phyloP scores from a whole-genome alignment of 2,329 filamentous ascomycete genomes.

The Trichoderma arundinaceum region DNA sequence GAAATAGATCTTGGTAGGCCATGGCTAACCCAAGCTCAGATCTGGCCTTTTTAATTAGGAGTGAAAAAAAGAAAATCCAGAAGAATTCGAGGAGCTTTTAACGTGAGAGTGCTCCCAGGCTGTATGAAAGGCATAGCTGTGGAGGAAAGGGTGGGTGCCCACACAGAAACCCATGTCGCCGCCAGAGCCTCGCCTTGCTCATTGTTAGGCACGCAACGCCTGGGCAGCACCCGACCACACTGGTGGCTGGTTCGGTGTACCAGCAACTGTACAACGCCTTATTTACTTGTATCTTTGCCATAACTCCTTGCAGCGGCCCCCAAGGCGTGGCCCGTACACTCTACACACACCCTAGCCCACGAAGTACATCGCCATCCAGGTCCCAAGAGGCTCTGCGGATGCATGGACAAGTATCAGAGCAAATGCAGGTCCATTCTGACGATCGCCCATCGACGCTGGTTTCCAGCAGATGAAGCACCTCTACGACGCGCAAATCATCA shows the following conservation, averaged over 20 bases:
- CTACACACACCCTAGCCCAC: background rate
- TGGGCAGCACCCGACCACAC: background rate
- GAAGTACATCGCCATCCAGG: background rate
- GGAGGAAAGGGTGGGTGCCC: background rate
- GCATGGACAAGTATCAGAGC: slow-evolving; percentile 7
- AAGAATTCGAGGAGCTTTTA: background rate
- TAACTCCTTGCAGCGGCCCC: background rate
- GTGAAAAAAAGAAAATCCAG: too few relatives aligned
- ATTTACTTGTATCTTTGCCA: background rate
- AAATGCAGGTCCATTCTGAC: slow-evolving; percentile 4
- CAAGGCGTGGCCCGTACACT: background rate
- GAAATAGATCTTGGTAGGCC: background rate
- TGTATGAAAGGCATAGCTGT: background rate
- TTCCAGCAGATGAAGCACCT: background rate
- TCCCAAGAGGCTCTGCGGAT: slow-evolving; percentile 19
- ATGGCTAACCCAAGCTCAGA: background rate
- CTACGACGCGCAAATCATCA: background rate
- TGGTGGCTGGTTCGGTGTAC: slow-evolving; percentile 12
- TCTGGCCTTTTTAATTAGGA: background rate
- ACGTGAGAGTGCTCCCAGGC: background rate
- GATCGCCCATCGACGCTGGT: background rate
- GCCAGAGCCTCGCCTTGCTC: slow-evolving; percentile 15
- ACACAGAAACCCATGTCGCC: slow-evolving; percentile 7
- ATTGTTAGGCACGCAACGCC: slow-evolving; percentile 8
- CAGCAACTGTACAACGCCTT: background rate